Conservation (phyloP, 1,139 yeast species). For the Yamadazyma songkhlaensis region DNA sequence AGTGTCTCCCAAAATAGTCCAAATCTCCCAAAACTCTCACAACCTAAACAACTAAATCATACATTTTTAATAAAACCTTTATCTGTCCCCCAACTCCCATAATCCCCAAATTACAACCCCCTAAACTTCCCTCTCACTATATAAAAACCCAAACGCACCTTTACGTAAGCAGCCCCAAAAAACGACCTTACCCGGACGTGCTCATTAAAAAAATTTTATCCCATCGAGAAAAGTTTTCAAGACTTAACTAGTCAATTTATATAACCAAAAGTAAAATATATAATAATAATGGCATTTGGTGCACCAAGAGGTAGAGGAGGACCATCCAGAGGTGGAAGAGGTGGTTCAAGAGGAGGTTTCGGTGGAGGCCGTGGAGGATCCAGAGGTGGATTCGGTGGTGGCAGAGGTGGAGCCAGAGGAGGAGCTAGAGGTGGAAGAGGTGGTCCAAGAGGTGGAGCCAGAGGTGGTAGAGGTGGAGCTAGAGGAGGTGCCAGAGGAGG, state of each 20-base stretch:
- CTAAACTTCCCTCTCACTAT: neutral
- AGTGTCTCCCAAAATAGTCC: too few species aligned
- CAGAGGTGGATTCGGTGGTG: slow-evolving; percentile 44
- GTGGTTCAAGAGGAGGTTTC: slow-evolving; percentile 51
- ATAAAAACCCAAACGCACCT: slow-evolving; percentile 6
- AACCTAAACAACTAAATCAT: too few species aligned
- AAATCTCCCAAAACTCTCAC: too few species aligned
- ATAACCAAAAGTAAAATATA: too few species aligned
- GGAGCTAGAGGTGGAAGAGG: slow-evolving; percentile 44
- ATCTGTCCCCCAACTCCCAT: too few species aligned
- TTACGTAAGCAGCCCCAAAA: slow-evolving; percentile 16
- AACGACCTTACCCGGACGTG: slow-evolving; percentile 19
- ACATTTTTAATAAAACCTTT: too few species aligned
- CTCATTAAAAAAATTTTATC: slow-evolving; percentile 9
- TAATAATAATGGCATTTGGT: slow-evolving; percentile 28
- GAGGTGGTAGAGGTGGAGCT: slow-evolving; percentile 75
- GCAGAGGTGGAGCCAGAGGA: slow-evolving; percentile 32
- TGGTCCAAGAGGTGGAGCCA: slow-evolving; percentile 54
- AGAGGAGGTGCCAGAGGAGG: slow-evolving; percentile 81
- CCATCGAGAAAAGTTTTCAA: slow-evolving; percentile 10
- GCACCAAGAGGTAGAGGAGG: slow-evolving; percentile 47
- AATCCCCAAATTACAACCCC: neutral
- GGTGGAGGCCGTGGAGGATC: slow-evolving; percentile 41
- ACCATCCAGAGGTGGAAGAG: slow-evolving; percentile 39
- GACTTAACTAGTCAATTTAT: neutral